A percentile compares a stretch with the other conserved stretches of the same genome.
Evolutionary conservation across 352 stramenopile genomes (phyloP).

Genomic region (Globisporangium emineosum): DNA sequence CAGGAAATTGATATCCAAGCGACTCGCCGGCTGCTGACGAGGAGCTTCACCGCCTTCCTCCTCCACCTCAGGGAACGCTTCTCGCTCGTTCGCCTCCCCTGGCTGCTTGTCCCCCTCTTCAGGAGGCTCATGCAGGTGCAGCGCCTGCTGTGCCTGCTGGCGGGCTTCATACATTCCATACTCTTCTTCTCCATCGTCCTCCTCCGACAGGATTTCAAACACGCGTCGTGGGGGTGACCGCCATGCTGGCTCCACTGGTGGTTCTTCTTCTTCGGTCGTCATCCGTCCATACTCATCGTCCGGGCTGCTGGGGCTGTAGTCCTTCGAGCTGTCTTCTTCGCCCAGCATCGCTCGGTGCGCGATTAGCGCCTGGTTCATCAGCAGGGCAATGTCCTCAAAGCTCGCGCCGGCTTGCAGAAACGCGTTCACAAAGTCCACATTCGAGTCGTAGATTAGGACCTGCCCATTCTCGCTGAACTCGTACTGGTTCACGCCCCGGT

Average conservation of each 20-base stretch:
- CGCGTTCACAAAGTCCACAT: conserved; percentile 57
- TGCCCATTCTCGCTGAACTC: conserved; percentile 41
- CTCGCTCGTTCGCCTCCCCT: neutral
- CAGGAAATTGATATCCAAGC: conserved; percentile 3
- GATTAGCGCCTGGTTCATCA: conserved; percentile 56
- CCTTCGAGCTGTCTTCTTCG: conserved; percentile 4
- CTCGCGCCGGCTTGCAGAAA: conserved; percentile 35
- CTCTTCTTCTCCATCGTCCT: neutral
- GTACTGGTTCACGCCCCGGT: conserved; percentile 49
- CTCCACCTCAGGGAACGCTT: neutral
- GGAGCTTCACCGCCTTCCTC: neutral
- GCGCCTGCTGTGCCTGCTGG: neutral
- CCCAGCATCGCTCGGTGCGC: conserved; percentile 7
- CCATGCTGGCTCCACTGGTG: neutral
- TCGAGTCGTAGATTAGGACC: conserved; percentile 51
- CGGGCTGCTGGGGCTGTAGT: neutral
- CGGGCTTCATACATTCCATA: neutral
- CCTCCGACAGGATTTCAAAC: conserved; percentile 9
- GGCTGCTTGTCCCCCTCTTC: neutral
- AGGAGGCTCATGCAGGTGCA: neutral
- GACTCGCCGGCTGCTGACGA: neutral
- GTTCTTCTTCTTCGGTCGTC: neutral
- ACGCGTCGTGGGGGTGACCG: neutral
- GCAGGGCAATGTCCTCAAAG: conserved; percentile 37
- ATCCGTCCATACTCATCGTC: neutral